Conservation (phyloP, 768 basidiomycete species). For the Lanmaoa rubissima region DNA sequence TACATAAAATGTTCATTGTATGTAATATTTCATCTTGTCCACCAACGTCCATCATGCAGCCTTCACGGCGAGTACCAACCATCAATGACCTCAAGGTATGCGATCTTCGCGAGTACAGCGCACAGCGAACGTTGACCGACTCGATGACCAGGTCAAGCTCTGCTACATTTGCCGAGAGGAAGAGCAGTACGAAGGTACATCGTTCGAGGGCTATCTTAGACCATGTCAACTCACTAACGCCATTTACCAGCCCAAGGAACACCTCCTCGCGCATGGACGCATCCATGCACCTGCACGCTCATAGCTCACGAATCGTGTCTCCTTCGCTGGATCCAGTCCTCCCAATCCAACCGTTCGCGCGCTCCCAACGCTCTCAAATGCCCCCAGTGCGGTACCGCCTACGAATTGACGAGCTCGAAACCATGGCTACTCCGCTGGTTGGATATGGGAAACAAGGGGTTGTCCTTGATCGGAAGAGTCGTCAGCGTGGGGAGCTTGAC, state of each 20-base stretch:
- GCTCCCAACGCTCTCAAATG: constrained; percentile 69
- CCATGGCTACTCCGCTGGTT: constrained; percentile 51
- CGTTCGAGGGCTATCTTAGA: neutral
- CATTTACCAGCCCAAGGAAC: constrained; percentile 38
- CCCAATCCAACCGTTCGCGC: constrained; percentile 57
- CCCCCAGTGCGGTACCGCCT: constrained; percentile 68
- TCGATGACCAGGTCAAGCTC: constrained; percentile 52
- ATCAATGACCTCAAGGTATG: constrained; percentile 35
- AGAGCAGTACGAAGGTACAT: constrained; percentile 48
- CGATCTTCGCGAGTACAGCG: neutral
- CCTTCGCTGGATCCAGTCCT: constrained; percentile 73
- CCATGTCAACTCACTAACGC: neutral
- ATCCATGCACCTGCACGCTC: constrained; percentile 79
- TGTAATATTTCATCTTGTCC: neutral
- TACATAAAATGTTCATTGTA: neutral
- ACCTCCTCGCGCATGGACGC: constrained; percentile 64
- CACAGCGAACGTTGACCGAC: neutral
- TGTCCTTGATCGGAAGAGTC: constrained; percentile 52
- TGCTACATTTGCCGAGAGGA: constrained; percentile 83
- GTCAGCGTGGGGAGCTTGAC: constrained; percentile 51
- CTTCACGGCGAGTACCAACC: constrained; percentile 29
- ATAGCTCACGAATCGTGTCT: constrained; percentile 80
- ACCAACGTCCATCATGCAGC: constrained; percentile 22
- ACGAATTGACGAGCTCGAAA: constrained; percentile 66
- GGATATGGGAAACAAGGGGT: constrained; percentile 45